phyloP scores from a whole-genome alignment of 352 stramenopile genomes.

The Plasmopara halstedii region DNA sequence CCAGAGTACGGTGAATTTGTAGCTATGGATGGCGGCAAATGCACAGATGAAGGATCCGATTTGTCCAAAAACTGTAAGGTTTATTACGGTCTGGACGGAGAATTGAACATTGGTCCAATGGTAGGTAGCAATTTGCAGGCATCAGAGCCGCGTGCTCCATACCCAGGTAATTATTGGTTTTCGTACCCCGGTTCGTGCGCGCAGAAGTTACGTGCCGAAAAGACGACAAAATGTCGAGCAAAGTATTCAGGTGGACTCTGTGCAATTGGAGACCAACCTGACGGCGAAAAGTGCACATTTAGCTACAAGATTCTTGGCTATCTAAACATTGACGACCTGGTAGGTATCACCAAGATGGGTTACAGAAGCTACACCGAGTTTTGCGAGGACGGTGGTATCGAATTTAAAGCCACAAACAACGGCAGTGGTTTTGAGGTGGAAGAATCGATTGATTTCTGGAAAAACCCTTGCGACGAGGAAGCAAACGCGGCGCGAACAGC shows the following conservation, averaged over 20 bases:
- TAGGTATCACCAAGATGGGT: conserved; percentile 52
- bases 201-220: conserved; percentile 28
- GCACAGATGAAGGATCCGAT: conserved; percentile 31
- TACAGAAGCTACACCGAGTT: conserved; percentile 58
- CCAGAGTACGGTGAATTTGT: conserved; percentile 45
- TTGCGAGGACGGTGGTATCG: conserved; percentile 42
- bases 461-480: conserved; percentile 27
- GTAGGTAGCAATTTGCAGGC: conserved; percentile 39
- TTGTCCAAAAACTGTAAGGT: conserved; percentile 35
- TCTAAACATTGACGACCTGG: conserved; percentile 49
- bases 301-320: conserved; percentile 57
- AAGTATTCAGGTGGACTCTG: conserved; percentile 38
- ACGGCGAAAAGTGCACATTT: conserved; percentile 57
- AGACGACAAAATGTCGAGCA: conserved; percentile 32
- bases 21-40: conserved; percentile 54
- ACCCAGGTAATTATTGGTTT: conserved; percentile 75
- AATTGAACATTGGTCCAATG: conserved; percentile 36
- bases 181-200: conserved; percentile 69
- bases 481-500: conserved; percentile 37
- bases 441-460: conserved; percentile 53
- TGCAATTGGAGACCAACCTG: conserved; percentile 27
- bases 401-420: conserved; percentile 40
- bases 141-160: conserved; percentile 44
- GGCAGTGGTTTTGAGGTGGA: conserved; percentile 23
- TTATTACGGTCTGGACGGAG: conserved; percentile 35